Base-by-base conservation (phyloP, 768 basidiomycete genomes). In the Termitomyces sp. region DNA sequence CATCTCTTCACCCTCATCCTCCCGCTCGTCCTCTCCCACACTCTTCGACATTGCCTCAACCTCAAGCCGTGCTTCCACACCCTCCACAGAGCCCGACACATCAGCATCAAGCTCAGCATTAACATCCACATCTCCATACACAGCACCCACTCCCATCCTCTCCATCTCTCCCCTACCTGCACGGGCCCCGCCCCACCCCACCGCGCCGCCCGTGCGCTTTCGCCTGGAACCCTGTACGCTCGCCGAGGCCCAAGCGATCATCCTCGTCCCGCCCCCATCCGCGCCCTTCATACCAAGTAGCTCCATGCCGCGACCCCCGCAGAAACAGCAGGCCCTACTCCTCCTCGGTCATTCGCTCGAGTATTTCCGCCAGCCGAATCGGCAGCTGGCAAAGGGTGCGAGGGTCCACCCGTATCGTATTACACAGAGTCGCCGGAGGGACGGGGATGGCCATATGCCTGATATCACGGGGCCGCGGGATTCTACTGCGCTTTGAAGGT, bases 371-470 rank as follows among this genome's bases (percentile, higher is more conserved):
- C 70, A 76, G 12, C 72, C 76, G 1, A 68, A 72, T 34, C 66
- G 71, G 9, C 75, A 68, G 18, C 59, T 82, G 28, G 70, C 74
- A 15, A 76, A 75, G 59, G 80, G 81, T 37, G 73, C 78, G 9
- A 75, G 81, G 22, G 61, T 87, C 8, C 80, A 82, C 59, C 85
- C 86, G 2, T 88, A 86, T 67, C 78, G 79, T 60, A 70, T 83
- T 34, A 68, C 72, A n/a, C 69, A 64, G 18, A 63, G 67, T 50
- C n/a, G n/a, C n/a, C 52, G 49, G 41, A 56, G 44, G 15, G 58
- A 51, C 24, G 22, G 10, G 22, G 58, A 5, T 20, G n/a, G n/a
- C n/a, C n/a, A n/a, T n/a, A n/a, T n/a, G n/a, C n/a, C n/a, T n/a
- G n/a, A n/a, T n/a, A n/a, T n/a, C n/a, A n/a, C n/a, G n/a, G n/a